Base-by-base conservation (phyloP, 2,329 filamentous ascomycete species). In the Thyridium curvatum region DNA sequence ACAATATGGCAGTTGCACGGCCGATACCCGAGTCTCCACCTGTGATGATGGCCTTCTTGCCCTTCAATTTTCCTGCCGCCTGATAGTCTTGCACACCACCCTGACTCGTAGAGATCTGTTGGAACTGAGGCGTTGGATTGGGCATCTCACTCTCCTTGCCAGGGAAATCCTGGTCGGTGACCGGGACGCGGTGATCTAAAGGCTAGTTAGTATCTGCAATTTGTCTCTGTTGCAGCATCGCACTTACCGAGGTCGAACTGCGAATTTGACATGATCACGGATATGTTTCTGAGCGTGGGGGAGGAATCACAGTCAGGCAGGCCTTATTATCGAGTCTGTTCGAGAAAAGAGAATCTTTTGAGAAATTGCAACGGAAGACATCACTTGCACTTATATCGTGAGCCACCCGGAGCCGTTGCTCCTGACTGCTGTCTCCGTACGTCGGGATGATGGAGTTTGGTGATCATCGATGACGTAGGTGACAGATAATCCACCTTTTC, bases 51-150 rank as follows among this genome's bases (percentile, higher is more conserved):
- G 37, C 37, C 32, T 73, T 75, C 49, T 64, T 65, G 8, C 63
- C 66, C 28, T 64, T 64, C 34, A 78, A 53, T 44, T 74, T 76
- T 13, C 61, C 64, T 2, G 67, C 68, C 0, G 69, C 70, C 5
- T 47, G 41, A 15, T 66, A 65, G 32, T 69, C 65, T 4, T 58
- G 44, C 10, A 26, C 21, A 10, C 21, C 21, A 26, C 21, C 21
- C 10, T 26, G 21, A 10, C 21, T 26, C 10, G 77, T 81, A 0
- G 86, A 86, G 3, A 90, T 61, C 42, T 82, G 67, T 40, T 83
- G 77, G 41, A 74, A 77, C 33, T 74, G 65, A 2, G 84, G 81
- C 40, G 74, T 66, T 1, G 69, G 70, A 15, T 70, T 56, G 4
- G 64, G 62, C 64, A 88, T 67, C 36, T 66, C 54, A 39, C 51